Conservation (phyloP, 352 stramenopile species). For the Phytophthora fragariaefolia region DNA sequence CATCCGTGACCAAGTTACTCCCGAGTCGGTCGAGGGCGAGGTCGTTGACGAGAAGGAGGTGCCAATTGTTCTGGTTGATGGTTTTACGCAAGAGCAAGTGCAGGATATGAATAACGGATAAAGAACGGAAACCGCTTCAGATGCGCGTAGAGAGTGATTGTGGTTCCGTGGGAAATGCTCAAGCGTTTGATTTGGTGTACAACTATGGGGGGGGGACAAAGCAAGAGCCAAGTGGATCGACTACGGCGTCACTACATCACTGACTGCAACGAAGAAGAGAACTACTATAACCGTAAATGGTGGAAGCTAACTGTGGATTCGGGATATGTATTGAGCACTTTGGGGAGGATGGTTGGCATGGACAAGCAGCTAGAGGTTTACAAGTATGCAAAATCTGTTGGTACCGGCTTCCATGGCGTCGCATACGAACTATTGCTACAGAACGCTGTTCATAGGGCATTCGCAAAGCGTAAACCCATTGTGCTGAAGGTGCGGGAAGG, state of each 20-base stretch:
- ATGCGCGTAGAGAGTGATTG: constrained; percentile 5
- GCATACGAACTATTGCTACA: constrained; percentile 22
- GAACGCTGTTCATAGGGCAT: constrained; percentile 15
- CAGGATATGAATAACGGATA: neutral
- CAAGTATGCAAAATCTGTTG: constrained; percentile 2
- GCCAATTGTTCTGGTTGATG: constrained; percentile 14
- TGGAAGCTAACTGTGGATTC: constrained; percentile 25
- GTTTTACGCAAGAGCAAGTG: constrained; percentile 1
- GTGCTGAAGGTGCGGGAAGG: constrained; percentile 26
- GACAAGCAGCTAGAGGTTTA: neutral
- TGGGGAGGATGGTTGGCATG: constrained; percentile 14
- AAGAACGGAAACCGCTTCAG: neutral
- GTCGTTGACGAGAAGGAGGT: neutral
- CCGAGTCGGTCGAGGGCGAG: neutral
- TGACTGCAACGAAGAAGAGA: constrained; percentile 10
- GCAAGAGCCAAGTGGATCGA: constrained; percentile 16
- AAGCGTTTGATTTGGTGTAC: constrained; percentile 24
- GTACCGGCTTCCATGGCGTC: constrained; percentile 7
- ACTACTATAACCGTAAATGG: constrained; percentile 10
- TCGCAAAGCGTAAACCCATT: constrained; percentile 15
- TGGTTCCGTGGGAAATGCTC: neutral
- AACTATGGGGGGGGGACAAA: constrained; percentile 10
- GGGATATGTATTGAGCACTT: constrained; percentile 16
- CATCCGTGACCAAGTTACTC: constrained; percentile 1
- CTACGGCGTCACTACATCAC: constrained; percentile 31